A percentile compares a stretch with the other conserved stretches of the same genome.
These are phyloP conservation scores for Quercus lobata DNA, from an alignment of 331 rosid species.

Conservation along the genomic window DNA sequence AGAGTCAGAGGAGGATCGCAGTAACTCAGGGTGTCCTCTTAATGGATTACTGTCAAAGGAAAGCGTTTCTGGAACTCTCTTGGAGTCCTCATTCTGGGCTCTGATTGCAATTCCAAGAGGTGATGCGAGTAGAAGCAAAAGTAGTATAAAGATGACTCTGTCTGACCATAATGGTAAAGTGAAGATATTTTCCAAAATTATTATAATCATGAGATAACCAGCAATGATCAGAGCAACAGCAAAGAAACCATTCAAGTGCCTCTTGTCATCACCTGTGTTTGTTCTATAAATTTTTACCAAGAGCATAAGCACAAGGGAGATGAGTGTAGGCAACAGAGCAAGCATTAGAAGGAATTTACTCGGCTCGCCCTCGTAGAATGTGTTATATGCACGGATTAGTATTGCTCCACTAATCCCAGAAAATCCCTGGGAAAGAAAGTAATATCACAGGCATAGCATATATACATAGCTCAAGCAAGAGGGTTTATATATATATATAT, in stretches of 20 bases:
- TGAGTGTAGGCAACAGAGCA: slow-evolving; percentile 58
- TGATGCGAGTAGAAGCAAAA: slow-evolving; percentile 49
- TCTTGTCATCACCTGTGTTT: slow-evolving; percentile 37
- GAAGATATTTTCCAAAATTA: slow-evolving; percentile 44
- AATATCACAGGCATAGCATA: neutral
- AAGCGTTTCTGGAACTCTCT: neutral
- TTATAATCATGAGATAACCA: slow-evolving; percentile 59
- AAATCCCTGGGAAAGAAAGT: slow-evolving; percentile 58
- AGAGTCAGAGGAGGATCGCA: slow-evolving; percentile 15
- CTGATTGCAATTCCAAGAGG: slow-evolving; percentile 63
- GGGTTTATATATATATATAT: neutral
- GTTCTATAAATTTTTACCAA: slow-evolving; percentile 56
- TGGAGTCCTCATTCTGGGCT: slow-evolving; percentile 42
- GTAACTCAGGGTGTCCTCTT: too few relatives aligned
- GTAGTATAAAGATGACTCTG: slow-evolving; percentile 29
- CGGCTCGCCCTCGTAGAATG: slow-evolving; percentile 53
- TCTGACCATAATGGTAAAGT: slow-evolving; percentile 47
- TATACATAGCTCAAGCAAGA: neutral
- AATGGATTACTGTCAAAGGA: slow-evolving; percentile 8
- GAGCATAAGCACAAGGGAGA: slow-evolving; percentile 50
- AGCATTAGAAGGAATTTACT: slow-evolving; percentile 58
- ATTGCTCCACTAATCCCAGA: slow-evolving; percentile 90
- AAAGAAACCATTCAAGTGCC: slow-evolving; percentile 62
- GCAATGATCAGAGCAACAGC: slow-evolving; percentile 52
- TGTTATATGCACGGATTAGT: slow-evolving; percentile 60